phyloP scores from a whole-genome alignment of 352 stramenopile species.

The Globisporangium mamillatum region DNA sequence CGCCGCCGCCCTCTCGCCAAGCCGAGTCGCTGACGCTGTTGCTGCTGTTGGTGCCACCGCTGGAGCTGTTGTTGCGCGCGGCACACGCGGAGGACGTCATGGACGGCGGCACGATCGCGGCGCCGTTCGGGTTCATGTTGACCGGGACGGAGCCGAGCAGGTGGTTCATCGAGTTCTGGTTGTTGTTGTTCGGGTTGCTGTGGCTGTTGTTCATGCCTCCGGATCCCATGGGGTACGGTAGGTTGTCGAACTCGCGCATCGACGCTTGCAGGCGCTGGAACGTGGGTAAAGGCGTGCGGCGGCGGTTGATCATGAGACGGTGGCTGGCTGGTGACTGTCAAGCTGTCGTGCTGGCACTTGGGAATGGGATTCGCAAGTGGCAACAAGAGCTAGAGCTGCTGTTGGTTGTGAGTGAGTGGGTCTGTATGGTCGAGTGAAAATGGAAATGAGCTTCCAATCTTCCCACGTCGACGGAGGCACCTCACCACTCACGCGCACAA shows the following conservation, averaged over 20 bases:
- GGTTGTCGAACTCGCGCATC: slow-evolving; percentile 45
- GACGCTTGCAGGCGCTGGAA: slow-evolving; percentile 50
- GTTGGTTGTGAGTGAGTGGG: background rate
- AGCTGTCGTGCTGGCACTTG: background rate
- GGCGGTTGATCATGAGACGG: slow-evolving; percentile 48
- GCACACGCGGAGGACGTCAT: slow-evolving; percentile 4
- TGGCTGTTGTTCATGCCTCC: slow-evolving; percentile 12
- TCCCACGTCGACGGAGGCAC: background rate
- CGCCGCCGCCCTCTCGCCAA: slow-evolving; percentile 13
- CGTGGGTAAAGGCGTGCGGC: slow-evolving; percentile 26
- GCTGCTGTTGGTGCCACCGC: background rate
- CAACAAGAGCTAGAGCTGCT: background rate
- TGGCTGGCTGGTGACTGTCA: background rate
- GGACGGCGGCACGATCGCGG: slow-evolving; percentile 5
- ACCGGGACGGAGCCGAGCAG: slow-evolving; percentile 1
- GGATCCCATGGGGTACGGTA: slow-evolving; percentile 18
- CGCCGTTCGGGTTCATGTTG: slow-evolving; percentile 12
- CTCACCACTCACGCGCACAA: background rate
- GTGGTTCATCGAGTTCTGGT: slow-evolving; percentile 7
- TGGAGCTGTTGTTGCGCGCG: background rate
- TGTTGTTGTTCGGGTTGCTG: slow-evolving; percentile 16
- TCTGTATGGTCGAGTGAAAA: background rate
- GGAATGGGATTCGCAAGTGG: background rate
- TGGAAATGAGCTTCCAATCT: slow-evolving; percentile 9
- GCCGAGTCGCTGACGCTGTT: slow-evolving; percentile 5